A percentile compares a stretch with the other conserved stretches of the same genome.
Evolutionary conservation across 129 eudicot species (phyloP).

Genomic region (Erigeron canadensis): DNA sequence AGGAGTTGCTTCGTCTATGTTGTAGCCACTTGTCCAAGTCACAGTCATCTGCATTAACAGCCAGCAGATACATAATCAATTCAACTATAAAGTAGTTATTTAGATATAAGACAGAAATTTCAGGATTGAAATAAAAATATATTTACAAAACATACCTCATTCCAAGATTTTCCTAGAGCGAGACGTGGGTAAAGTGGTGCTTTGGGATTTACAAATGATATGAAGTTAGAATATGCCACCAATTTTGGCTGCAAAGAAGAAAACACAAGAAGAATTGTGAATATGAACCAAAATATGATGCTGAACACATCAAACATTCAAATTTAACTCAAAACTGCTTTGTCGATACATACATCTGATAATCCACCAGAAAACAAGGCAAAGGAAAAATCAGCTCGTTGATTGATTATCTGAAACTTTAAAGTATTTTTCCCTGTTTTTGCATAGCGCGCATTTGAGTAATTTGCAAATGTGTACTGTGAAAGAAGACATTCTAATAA

Average conservation of each 20-base stretch:
- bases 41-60: constrained; percentile 65
- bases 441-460: constrained; percentile 45
- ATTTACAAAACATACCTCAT: constrained; percentile 60
- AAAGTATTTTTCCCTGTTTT: constrained; percentile 60
- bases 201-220: constrained; percentile 73
- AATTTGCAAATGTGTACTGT: constrained; percentile 72
- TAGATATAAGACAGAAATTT: background rate
- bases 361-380: constrained; percentile 78
- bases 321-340: background rate
- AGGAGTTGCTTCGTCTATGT: constrained; percentile 69
- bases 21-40: constrained; percentile 94
- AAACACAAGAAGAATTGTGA: background rate
- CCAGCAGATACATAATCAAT: background rate
- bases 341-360: constrained; percentile 47
- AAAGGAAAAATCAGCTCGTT: constrained; percentile 74
- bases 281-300: background rate
- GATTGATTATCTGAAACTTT: constrained; percentile 65
- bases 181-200: constrained; percentile 90
- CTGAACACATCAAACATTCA: background rate
- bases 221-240: constrained; percentile 60
- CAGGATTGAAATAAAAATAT: background rate
- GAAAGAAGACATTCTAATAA: constrained; percentile 22
- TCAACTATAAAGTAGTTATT: background rate
- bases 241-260: constrained; percentile 70
- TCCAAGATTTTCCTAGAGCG: constrained; percentile 82